phyloP scores from a whole-genome alignment of 2,329 filamentous ascomycete genomes.

The Alternaria postmessia region DNA sequence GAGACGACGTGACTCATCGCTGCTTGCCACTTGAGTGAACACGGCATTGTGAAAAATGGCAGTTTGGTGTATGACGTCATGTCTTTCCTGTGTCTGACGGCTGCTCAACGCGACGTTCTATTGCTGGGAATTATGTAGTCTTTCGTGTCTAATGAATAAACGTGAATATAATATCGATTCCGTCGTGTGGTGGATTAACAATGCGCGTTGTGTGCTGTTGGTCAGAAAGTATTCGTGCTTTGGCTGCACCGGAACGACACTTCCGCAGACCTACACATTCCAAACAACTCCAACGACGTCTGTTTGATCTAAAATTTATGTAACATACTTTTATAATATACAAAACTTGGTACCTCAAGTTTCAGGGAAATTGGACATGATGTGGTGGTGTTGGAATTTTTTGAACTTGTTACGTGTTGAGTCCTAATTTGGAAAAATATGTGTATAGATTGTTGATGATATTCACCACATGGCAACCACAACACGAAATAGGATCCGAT shows the following conservation, averaged over 20 bases:
- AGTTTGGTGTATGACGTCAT: neutral
- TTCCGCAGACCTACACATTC: neutral
- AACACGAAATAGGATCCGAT: neutral
- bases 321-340: fast-evolving
- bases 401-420: neutral
- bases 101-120: neutral
- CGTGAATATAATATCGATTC: fast-evolving
- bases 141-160: fast-evolving
- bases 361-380: neutral
- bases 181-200: neutral
- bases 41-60: neutral
- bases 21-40: neutral
- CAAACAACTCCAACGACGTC: neutral
- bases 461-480: neutral
- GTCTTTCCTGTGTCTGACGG: neutral
- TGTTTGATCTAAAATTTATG: neutral
- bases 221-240: neutral
- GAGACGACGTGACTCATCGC: neutral
- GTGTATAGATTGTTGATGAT: fast-evolving
- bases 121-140: too few relatives aligned
- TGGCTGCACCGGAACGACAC: neutral
- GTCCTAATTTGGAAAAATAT: neutral
- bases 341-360: fast-evolving
- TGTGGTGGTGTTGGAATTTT: neutral
- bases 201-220: neutral